phyloP scores from a whole-genome alignment of 495 filamentous ascomycete genomes.

The Tuber brumale region DNA sequence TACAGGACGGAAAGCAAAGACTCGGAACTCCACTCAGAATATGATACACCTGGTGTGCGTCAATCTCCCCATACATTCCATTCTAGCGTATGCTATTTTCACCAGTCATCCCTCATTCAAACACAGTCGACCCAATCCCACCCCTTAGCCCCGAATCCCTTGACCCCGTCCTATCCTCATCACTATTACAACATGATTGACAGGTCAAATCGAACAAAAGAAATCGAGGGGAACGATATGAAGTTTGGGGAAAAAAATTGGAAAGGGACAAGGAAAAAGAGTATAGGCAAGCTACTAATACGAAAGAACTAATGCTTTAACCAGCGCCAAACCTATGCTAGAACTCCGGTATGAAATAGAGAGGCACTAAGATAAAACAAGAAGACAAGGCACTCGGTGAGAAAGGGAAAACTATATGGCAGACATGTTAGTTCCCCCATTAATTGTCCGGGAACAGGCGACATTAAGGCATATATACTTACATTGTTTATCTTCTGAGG shows the following conservation, averaged over 20 bases:
- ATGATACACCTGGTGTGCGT: not conserved
- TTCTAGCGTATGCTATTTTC: not conserved
- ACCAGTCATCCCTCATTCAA: not conserved
- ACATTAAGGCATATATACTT: not conserved
- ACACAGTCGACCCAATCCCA: not conserved
- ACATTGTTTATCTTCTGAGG: not conserved
- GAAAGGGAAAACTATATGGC: not conserved
- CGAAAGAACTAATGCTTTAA: not conserved
- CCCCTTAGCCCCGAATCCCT: not conserved
- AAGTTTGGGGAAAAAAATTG: not conserved
- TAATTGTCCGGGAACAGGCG: not conserved
- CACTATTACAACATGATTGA: not conserved
- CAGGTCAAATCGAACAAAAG: not conserved
- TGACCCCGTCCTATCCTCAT: not conserved
- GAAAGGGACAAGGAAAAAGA: not conserved
- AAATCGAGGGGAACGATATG: not conserved
- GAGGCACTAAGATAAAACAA: not conserved
- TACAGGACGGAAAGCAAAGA: not conserved
- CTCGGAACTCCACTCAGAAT: not conserved
- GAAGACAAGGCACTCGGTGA: not conserved
- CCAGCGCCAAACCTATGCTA: slow-evolving; percentile 3
- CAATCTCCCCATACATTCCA: not conserved
- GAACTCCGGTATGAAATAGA: not conserved
- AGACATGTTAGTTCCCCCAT: not conserved
- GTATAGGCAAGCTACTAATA: not conserved